phyloP scores from a whole-genome alignment of 805 yeast genomes.

The Saccharomycopsis synnaedendra region DNA sequence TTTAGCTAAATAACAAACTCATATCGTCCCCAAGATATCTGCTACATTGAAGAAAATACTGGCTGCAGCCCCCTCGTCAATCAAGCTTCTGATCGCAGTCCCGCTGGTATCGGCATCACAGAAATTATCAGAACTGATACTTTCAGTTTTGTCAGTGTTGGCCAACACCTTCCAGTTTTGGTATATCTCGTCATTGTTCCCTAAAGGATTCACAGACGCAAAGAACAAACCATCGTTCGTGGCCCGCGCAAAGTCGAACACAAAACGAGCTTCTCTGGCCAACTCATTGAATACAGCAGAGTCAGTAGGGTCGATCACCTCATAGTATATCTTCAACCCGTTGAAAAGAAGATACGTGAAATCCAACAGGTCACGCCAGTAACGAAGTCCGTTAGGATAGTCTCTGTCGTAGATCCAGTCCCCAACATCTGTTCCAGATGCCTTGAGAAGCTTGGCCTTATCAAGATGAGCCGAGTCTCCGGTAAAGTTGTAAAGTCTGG shows the following conservation, averaged over 20 bases:
- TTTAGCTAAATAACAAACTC: too few species aligned
- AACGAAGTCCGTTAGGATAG: slow-evolving; percentile 29
- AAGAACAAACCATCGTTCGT: slow-evolving; percentile 34
- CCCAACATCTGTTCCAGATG: slow-evolving; percentile 42
- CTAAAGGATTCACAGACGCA: slow-evolving; percentile 48
- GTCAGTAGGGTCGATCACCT: background rate
- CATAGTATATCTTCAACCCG: slow-evolving; percentile 50
- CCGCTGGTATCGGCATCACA: slow-evolving; percentile 27
- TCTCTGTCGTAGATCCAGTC: slow-evolving; percentile 58
- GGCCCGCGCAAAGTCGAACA: background rate
- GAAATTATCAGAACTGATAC: slow-evolving; percentile 27
- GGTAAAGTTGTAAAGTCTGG: slow-evolving; percentile 38
- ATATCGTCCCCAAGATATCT: too few species aligned
- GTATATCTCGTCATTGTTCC: slow-evolving; percentile 38
- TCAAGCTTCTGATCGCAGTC: slow-evolving; percentile 38
- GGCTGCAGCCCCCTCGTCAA: slow-evolving; percentile 59
- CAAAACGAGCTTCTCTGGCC: slow-evolving; percentile 2
- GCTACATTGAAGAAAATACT: slow-evolving; percentile 36
- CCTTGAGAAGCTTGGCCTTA: slow-evolving; percentile 25
- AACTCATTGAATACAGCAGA: background rate
- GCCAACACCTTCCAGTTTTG: slow-evolving; percentile 41
- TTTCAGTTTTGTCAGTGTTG: slow-evolving; percentile 41
- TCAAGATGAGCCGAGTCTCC: slow-evolving; percentile 36
- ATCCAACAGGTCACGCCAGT: slow-evolving; percentile 53
- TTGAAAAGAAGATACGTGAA: slow-evolving; percentile 54